These are phyloP conservation scores for Pseudovirgaria hyperparasitica DNA, from an alignment of 2,329 filamentous ascomycete genomes.

Conservation along the genomic window DNA sequence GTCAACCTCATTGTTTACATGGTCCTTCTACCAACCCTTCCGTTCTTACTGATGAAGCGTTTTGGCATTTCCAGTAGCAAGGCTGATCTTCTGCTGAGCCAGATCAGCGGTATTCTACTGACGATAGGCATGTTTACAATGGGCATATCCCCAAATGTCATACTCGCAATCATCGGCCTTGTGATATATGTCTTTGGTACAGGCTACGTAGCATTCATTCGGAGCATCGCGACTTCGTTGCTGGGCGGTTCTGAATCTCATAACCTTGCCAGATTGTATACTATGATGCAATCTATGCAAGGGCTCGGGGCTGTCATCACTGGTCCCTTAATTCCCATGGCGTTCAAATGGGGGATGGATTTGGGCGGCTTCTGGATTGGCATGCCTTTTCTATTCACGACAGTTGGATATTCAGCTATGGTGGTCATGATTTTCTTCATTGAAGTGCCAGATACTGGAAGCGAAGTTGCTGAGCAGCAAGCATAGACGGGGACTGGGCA, in stretches of 20 bases:
- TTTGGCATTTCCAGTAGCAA: slow-evolving; percentile 22
- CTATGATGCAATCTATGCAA: slow-evolving; percentile 36
- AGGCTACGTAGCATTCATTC: slow-evolving; percentile 33
- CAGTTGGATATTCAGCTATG: slow-evolving; percentile 13
- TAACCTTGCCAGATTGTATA: slow-evolving; percentile 35
- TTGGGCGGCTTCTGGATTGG: slow-evolving; percentile 35
- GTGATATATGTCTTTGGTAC: slow-evolving; percentile 36
- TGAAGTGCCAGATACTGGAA: too few relatives aligned
- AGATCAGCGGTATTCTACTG: slow-evolving; percentile 31
- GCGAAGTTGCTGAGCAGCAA: too few relatives aligned
- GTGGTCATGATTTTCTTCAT: slow-evolving; percentile 17
- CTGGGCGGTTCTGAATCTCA: slow-evolving; percentile 30
- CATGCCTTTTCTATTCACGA: slow-evolving; percentile 27
- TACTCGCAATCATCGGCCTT: slow-evolving; percentile 9
- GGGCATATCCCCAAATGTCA: slow-evolving; percentile 25
- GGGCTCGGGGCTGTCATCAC: slow-evolving; percentile 34
- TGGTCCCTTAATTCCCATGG: slow-evolving; percentile 31
- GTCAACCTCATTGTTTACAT: slow-evolving; percentile 36
- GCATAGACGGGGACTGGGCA: too few relatives aligned
- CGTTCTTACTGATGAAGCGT: slow-evolving; percentile 23
- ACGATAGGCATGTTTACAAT: slow-evolving; percentile 33
- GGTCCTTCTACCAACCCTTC: slow-evolving; percentile 30
- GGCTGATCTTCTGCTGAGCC: slow-evolving; percentile 35
- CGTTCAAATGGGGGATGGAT: slow-evolving; percentile 35
- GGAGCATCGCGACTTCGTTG: slow-evolving; percentile 34